Conservation (phyloP, 352 stramenopile genomes). For the Globisporangium alternatum region DNA sequence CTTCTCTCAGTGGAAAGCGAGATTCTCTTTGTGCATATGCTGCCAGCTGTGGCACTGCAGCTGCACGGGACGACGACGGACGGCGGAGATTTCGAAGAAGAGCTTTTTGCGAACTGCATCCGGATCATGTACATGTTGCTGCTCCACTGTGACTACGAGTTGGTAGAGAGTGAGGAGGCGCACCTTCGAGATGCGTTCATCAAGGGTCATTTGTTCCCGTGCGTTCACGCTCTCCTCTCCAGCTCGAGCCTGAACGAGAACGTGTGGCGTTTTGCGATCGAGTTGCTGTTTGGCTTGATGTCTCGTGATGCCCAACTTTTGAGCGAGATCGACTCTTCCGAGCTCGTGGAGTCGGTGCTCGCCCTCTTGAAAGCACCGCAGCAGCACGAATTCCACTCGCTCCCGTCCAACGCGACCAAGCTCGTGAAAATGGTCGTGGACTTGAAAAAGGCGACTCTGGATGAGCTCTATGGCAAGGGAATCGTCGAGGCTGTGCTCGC, state of each 20-base stretch:
- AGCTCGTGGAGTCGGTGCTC: slow-evolving; percentile 26
- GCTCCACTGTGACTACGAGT: slow-evolving; percentile 41
- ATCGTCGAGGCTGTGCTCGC: slow-evolving; percentile 26
- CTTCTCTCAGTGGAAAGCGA: slow-evolving; percentile 46
- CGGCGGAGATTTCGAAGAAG: slow-evolving; percentile 17
- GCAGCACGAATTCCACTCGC: slow-evolving; percentile 21
- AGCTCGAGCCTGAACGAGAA: slow-evolving; percentile 28
- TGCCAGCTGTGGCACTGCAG: slow-evolving; percentile 43
- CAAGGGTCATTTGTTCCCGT: slow-evolving; percentile 41
- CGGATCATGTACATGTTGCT: slow-evolving; percentile 47
- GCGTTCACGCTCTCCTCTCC: slow-evolving; percentile 27
- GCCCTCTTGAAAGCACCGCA: slow-evolving; percentile 31
- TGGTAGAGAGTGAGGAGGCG: slow-evolving; percentile 18
- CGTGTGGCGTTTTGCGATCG: slow-evolving; percentile 44
- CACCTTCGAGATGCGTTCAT: slow-evolving; percentile 36
- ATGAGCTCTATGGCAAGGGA: slow-evolving; percentile 32
- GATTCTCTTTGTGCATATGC: slow-evolving; percentile 46
- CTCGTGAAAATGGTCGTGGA: slow-evolving; percentile 38
- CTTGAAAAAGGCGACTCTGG: slow-evolving; percentile 10
- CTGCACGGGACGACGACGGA: slow-evolving; percentile 9
- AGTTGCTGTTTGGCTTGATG: slow-evolving; percentile 47
- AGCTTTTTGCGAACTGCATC: slow-evolving; percentile 41
- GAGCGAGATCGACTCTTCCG: slow-evolving; percentile 16
- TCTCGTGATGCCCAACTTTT: slow-evolving; percentile 33
- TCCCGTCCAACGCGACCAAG: slow-evolving; percentile 32